Evolutionary conservation across 2,329 filamentous ascomycete species (phyloP).

Genomic region (Pestalotiopsis sp.): DNA sequence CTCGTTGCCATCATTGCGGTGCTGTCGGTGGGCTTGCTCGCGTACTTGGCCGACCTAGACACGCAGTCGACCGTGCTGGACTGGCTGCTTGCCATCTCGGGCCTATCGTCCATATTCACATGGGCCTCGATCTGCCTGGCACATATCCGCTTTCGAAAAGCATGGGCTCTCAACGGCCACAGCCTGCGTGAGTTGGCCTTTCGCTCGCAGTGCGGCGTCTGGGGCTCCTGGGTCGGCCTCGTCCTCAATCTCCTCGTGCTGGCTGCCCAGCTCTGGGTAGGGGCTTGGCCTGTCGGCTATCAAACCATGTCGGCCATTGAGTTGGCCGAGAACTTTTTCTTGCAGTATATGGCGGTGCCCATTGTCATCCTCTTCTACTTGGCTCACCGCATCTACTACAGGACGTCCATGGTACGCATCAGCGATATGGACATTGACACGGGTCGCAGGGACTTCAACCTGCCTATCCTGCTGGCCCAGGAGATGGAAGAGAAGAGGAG

Average conservation of each 20-base stretch:
- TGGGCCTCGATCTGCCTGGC: constrained; percentile 86
- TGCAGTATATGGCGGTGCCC: constrained; percentile 71
- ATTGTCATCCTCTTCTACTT: constrained; percentile 71
- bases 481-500: constrained; percentile 72
- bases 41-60: constrained; percentile 72
- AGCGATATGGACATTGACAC: constrained; percentile 86
- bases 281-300: constrained; percentile 73
- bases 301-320: constrained; percentile 41
- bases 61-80: constrained; percentile 67
- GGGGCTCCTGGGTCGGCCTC: constrained; percentile 81
- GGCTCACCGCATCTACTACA: constrained; percentile 74
- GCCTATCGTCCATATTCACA: constrained; percentile 75
- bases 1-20: constrained; percentile 73
- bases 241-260: constrained; percentile 76
- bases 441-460: constrained; percentile 81
- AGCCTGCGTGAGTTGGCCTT: constrained; percentile 80
- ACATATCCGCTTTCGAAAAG: constrained; percentile 87
- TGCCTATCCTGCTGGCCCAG: constrained; percentile 76
- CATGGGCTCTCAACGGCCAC: constrained; percentile 73
- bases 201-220: constrained; percentile 74
- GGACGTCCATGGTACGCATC: constrained; percentile 67
- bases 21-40: constrained; percentile 70
- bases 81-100: constrained; percentile 80
- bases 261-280: constrained; percentile 85
- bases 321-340: constrained; percentile 71